Evolutionary conservation across 1,284 basidiomycete species (phyloP).

Genomic region (Cryptococcus neoformans): DNA sequence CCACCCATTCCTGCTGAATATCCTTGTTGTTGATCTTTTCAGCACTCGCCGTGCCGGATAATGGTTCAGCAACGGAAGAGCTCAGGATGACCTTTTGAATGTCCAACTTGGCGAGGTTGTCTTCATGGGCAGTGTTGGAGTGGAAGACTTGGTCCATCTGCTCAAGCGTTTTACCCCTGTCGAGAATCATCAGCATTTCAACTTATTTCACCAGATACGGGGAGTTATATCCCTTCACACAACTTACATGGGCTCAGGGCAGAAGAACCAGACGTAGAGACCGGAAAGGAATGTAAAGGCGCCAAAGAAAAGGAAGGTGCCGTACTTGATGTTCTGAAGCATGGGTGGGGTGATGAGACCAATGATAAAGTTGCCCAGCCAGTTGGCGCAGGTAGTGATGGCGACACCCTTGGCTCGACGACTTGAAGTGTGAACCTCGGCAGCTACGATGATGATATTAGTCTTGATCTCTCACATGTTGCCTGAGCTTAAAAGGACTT

Average conservation of each 20-base stretch:
- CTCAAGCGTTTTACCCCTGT: constrained; percentile 20
- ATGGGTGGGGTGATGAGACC: constrained; percentile 31
- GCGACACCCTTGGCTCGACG: not conserved
- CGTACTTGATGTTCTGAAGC: constrained; percentile 19
- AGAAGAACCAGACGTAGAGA: constrained; percentile 19
- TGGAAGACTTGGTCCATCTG: constrained; percentile 26
- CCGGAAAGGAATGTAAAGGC: constrained; percentile 12
- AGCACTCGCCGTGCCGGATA: too few species aligned
- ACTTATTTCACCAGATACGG: not conserved
- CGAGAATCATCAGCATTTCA: too few species aligned
- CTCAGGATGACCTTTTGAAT: not conserved
- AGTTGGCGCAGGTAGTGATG: constrained; percentile 23
- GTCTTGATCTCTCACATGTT: too few species aligned
- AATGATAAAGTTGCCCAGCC: constrained; percentile 31
- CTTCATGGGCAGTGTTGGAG: constrained; percentile 13
- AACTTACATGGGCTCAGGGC: constrained; percentile 22
- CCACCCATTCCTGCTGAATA: too few species aligned
- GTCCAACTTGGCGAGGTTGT: constrained; percentile 6
- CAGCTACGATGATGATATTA: constrained; percentile 2
- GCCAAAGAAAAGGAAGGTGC: constrained; percentile 33
- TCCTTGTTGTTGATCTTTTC: too few species aligned
- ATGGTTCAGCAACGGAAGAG: too few species aligned
- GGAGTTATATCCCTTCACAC: constrained; percentile 2
- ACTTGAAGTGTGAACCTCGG: constrained; percentile 26
- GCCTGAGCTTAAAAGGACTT: too few species aligned